Conservation (phyloP, 176 grass and related monocot genomes). For the Musa beccarii region DNA sequence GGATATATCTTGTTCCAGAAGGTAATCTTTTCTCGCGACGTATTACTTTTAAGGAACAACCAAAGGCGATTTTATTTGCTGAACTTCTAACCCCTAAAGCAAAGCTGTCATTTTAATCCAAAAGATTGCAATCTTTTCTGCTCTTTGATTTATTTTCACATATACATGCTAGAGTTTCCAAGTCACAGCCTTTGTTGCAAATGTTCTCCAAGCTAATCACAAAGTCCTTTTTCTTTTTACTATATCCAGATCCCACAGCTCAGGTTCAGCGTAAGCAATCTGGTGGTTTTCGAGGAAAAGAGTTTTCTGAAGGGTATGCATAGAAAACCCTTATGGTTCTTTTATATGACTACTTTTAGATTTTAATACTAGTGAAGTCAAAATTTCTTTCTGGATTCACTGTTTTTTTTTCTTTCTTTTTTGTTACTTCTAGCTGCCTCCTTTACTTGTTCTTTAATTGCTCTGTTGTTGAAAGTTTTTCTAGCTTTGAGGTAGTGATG, state of each 20-base stretch:
- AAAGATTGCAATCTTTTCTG: no score
- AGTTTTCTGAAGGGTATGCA: conserved; percentile 70
- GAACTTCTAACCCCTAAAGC: no score
- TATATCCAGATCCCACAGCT: conserved; percentile 25
- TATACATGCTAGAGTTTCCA: no score
- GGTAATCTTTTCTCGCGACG: conserved; percentile 27
- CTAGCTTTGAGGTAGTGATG: neutral
- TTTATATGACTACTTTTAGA: neutral
- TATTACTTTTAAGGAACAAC: no score
- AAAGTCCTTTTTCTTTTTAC: neutral
- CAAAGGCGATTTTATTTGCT: no score
- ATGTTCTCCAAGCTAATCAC: no score
- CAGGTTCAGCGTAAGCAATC: conserved; percentile 60
- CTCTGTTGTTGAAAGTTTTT: neutral
- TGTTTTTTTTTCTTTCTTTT: neutral
- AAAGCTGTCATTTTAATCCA: no score
- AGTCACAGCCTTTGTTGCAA: no score
- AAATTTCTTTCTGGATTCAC: neutral
- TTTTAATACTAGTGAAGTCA: neutral
- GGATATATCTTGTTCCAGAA: conserved; percentile 80
- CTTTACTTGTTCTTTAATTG: neutral
- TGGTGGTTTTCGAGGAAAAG: conserved; percentile 57
- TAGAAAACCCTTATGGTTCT: neutral
- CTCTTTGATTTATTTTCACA: no score
- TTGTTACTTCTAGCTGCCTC: neutral